A percentile compares a stretch with the other conserved stretches of the same genome.
These are phyloP conservation scores for Cocos nucifera DNA, from an alignment of 176 grass and related monocot species.

Conservation along the genomic window DNA sequence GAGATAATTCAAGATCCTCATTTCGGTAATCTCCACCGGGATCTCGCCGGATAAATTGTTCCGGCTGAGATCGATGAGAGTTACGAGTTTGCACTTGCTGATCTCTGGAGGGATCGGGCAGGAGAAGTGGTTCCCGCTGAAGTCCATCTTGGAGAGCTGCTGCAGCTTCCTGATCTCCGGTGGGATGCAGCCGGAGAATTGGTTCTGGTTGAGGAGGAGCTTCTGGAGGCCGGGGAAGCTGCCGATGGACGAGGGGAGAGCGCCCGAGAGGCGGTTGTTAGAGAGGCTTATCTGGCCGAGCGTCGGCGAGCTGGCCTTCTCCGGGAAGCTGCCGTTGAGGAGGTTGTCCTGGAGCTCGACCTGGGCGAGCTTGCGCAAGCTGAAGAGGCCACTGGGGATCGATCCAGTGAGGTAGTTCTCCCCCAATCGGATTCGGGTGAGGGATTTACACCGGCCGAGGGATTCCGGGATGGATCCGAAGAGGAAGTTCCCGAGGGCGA, in stretches of 20 bases:
- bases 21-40: constrained; percentile 19
- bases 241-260: constrained; percentile 16
- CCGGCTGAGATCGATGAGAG: constrained; percentile 12
- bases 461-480: constrained; percentile 15
- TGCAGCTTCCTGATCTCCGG: constrained; percentile 16
- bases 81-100: constrained; percentile 12
- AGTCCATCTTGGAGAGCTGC: constrained; percentile 16
- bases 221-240: constrained; percentile 21
- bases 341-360: constrained; percentile 21
- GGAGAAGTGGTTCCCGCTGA: constrained; percentile 25
- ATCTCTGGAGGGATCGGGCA: constrained; percentile 18
- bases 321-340: constrained; percentile 6
- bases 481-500: constrained; percentile 16
- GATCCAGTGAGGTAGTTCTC: constrained; percentile 13
- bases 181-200: constrained; percentile 24
- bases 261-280: constrained; percentile 20
- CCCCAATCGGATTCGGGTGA: constrained; percentile 14
- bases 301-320: not conserved
- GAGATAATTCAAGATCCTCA: constrained; percentile 22
- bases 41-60: constrained; percentile 29
- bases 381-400: constrained; percentile 12
- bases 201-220: constrained; percentile 20
- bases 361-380: constrained; percentile 12
- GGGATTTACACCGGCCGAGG: constrained; percentile 12
- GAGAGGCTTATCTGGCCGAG: constrained; percentile 15